A percentile compares a stretch with the other conserved stretches of the same genome.
Conservation (phyloP, 2,329 filamentous ascomycete species). For the Chaetomium strumarium region DNA sequence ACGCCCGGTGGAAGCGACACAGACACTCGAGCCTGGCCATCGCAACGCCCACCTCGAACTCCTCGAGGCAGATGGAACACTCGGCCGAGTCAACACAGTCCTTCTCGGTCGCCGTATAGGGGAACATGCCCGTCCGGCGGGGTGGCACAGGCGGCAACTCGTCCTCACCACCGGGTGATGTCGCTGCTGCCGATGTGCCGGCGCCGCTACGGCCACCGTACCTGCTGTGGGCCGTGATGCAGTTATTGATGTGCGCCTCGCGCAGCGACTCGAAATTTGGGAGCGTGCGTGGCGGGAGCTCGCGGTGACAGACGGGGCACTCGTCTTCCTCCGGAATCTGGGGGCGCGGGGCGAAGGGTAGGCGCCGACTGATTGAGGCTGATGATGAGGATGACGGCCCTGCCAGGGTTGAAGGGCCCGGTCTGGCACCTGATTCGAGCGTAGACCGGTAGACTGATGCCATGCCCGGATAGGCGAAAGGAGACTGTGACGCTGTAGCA, state of each 20-base stretch:
- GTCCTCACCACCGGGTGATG: background rate
- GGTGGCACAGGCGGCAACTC: slow-evolving; percentile 31
- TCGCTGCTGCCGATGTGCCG: slow-evolving; percentile 3
- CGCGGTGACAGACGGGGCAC: slow-evolving; percentile 69
- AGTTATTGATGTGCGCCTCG: slow-evolving; percentile 53
- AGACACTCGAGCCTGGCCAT: slow-evolving; percentile 65
- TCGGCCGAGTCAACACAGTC: slow-evolving; percentile 63
- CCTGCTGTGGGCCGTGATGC: slow-evolving; percentile 50
- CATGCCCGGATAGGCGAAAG: slow-evolving; percentile 14
- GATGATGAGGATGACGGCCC: slow-evolving; percentile 26
- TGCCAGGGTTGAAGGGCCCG: slow-evolving; percentile 29
- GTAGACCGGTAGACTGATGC: slow-evolving; percentile 27
- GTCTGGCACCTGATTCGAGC: slow-evolving; percentile 28
- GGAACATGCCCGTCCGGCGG: slow-evolving; percentile 55
- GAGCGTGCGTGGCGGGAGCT: slow-evolving; percentile 56
- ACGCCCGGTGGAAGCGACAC: slow-evolving; percentile 56
- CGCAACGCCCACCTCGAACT: slow-evolving; percentile 54
- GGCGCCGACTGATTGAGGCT: slow-evolving; percentile 13
- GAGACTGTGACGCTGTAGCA: slow-evolving; percentile 23
- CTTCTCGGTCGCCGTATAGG: slow-evolving; percentile 60
- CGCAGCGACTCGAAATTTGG: slow-evolving; percentile 49
- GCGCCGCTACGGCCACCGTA: slow-evolving; percentile 38
- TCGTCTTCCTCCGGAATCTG: slow-evolving; percentile 67
- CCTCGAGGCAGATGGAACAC: slow-evolving; percentile 63
- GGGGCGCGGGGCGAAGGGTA: slow-evolving; percentile 38